Evolutionary conservation across 306 rosid species (phyloP), one percentile per base, ranked within the genome.

Genomic region (Calophaca sinica): DNA sequence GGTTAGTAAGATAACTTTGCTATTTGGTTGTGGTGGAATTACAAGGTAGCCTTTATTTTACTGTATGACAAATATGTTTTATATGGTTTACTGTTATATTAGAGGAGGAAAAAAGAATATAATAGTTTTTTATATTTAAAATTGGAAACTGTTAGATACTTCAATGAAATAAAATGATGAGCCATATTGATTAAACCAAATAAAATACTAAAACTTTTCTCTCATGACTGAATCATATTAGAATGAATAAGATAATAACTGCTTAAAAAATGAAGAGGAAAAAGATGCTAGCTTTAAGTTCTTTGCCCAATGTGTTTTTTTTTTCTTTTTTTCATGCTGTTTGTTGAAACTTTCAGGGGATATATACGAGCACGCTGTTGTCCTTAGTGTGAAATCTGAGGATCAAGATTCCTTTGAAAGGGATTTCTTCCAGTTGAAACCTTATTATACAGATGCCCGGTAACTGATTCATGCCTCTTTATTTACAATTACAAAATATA

Each of bases 381-480:
- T 96, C 72, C 89, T 92, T 31, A 90, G 99, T 64, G 98, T 96
- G 73, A 92, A 92, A 86, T 62, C 50, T 3, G 98, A 96, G 87
- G 97, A 96, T 78, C 96, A 96, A 76, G 99, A 89, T 83, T 96
- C 99, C 32, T 94, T 96, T 76, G 99, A 92, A 78, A 87, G 98
- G 73, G 96, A 92, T 89, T 96, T 96, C 86, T 90, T 85, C 81
- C 99, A 96, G 82, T 79, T 96, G 88, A 96, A 96, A 81, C 97
- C 96, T 33, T 92, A 96, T 48, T 96, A 92, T 71, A 89, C 93
- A 7, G 99, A 96, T 89, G 98, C 94, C 68, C 84, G 91, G 99
- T 96, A 83, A 81, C 7, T 79, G 71, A 12, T 64, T 69, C 58
- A 35, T 71, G 4, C 70, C 13, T 41, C 53, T n/a, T 36, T 57